Conservation (phyloP, 305 asterid genomes). For the Fraxinus sp. region DNA sequence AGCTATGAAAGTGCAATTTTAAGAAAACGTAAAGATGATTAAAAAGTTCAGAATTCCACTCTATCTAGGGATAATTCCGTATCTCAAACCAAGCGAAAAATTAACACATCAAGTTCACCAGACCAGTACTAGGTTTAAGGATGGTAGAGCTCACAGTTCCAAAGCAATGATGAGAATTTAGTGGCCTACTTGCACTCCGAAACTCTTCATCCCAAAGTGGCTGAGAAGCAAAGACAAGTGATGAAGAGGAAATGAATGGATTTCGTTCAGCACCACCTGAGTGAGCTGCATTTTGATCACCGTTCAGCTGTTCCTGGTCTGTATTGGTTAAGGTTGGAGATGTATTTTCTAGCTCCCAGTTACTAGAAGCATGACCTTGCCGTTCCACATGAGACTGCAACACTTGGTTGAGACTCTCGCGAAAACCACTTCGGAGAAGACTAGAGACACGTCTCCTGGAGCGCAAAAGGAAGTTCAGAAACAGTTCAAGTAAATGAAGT, state of each 20-base stretch:
- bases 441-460: constrained; percentile 87
- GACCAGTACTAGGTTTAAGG: not conserved
- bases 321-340: constrained; percentile 39
- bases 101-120: not conserved
- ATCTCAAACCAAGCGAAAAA: not conserved
- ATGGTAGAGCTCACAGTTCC: constrained; percentile 48
- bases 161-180: constrained; percentile 39
- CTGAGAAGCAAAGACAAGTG: constrained; percentile 33
- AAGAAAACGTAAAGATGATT: not conserved
- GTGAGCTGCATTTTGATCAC: constrained; percentile 30
- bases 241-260: constrained; percentile 33
- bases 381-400: constrained; percentile 75
- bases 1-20: not conserved
- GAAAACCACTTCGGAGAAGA: constrained; percentile 83
- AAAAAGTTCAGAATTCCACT: not conserved
- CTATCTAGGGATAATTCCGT: not conserved
- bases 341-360: constrained; percentile 52
- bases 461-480: constrained; percentile 4
- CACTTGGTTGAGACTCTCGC: constrained; percentile 73
- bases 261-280: constrained; percentile 32
- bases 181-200: constrained; percentile 45
- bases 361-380: constrained; percentile 57
- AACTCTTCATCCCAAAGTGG: constrained; percentile 54
- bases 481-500: not conserved
- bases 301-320: constrained; percentile 43